These are phyloP conservation scores for Venturiaceae sp. DNA, from an alignment of 2,329 filamentous ascomycete species.

Conservation along the genomic window DNA sequence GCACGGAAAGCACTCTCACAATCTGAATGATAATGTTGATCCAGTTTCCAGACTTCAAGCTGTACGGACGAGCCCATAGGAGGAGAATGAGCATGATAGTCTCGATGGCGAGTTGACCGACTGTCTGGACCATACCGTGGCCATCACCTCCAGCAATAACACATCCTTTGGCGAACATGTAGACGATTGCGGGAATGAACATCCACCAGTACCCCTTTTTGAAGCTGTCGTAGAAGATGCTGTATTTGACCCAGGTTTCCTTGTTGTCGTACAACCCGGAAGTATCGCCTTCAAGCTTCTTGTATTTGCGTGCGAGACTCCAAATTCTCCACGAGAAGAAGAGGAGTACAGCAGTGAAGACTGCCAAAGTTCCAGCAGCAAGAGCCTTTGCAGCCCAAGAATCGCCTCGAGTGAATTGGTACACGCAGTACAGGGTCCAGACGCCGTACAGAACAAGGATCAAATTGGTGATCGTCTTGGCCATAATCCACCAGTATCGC, in stretches of 20 bases:
- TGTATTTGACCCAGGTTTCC: conserved; percentile 88
- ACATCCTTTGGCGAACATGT: conserved; percentile 82
- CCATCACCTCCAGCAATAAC: conserved; percentile 79
- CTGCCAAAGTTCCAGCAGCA: conserved; percentile 66
- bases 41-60: conserved; percentile 77
- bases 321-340: conserved; percentile 84
- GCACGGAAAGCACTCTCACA: conserved; percentile 79
- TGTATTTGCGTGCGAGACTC: conserved; percentile 62
- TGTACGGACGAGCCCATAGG: conserved; percentile 77
- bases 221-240: conserved; percentile 93
- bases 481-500: conserved; percentile 91
- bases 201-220: conserved; percentile 95
- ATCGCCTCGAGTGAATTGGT: conserved; percentile 87
- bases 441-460: conserved; percentile 88
- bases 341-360: conserved; percentile 72
- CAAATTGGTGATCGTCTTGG: conserved; percentile 78
- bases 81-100: conserved; percentile 67
- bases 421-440: conserved; percentile 93
- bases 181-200: conserved; percentile 80
- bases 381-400: conserved; percentile 86
- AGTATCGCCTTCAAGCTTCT: conserved; percentile 63
- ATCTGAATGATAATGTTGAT: conserved; percentile 90
- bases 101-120: conserved; percentile 74
- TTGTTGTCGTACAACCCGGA: conserved; percentile 77
- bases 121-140: conserved; percentile 71